A percentile compares a stretch with the other conserved stretches of the same genome.
phyloP scores from a whole-genome alignment of 2,329 filamentous ascomycete species.

The Epichloe sp. region DNA sequence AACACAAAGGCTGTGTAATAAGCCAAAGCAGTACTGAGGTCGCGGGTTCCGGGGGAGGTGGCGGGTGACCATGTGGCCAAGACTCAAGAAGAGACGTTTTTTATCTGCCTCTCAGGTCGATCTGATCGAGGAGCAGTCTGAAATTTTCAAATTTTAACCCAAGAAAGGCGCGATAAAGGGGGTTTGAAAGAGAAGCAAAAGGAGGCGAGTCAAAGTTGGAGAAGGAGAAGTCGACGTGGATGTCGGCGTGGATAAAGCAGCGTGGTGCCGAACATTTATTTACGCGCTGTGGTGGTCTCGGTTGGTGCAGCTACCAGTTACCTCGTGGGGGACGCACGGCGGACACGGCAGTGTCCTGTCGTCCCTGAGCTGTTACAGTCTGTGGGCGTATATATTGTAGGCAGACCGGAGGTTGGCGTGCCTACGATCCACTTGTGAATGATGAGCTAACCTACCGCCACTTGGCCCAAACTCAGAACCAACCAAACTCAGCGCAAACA shows the following conservation, averaged over 20 bases:
- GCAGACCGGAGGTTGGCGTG: too few relatives aligned
- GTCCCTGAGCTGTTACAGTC: too few relatives aligned
- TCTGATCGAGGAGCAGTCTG: too few relatives aligned
- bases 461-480: too few relatives aligned
- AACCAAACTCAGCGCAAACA: too few relatives aligned
- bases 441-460: too few relatives aligned
- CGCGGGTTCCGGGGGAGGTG: not conserved
- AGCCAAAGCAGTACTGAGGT: not conserved
- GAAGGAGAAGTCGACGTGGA: not conserved
- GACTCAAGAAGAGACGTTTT: not conserved
- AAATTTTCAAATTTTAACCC: not conserved
- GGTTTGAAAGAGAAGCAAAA: not conserved
- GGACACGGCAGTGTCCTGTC: too few relatives aligned
- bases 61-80: not conserved
- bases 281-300: not conserved
- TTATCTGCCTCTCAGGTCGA: not conserved
- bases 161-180: not conserved
- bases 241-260: not conserved
- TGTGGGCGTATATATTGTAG: too few relatives aligned
- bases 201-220: not conserved
- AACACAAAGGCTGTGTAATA: not conserved
- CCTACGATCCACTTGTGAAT: too few relatives aligned
- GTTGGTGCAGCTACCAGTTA: not conserved
- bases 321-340: too few relatives aligned
- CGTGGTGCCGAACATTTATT: not conserved